Evolutionary conservation across 1,284 basidiomycete genomes (phyloP).

Genomic region (Pyrrhoderma noxium): DNA sequence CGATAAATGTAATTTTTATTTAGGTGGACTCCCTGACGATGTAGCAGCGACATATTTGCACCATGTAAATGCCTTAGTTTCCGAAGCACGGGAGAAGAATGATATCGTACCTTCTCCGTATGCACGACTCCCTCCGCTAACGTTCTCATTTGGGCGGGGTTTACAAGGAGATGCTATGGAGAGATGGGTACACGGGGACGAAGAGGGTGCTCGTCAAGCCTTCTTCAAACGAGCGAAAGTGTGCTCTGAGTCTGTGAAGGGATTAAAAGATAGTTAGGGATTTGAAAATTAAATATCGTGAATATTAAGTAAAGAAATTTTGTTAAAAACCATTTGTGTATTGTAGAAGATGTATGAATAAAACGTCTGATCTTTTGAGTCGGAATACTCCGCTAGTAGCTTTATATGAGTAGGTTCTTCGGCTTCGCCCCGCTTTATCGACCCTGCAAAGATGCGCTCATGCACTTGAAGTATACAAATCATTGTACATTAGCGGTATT

Average conservation of each 20-base stretch:
- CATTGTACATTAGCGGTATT: too few species aligned
- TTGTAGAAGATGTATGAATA: too few species aligned
- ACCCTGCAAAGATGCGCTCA: too few species aligned
- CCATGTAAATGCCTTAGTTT: conserved; percentile 19
- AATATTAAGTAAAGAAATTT: too few species aligned
- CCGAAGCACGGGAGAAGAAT: background rate
- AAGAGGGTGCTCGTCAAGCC: conserved; percentile 31
- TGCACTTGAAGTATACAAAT: too few species aligned
- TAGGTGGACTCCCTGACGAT: conserved; percentile 22
- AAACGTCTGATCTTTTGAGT: too few species aligned
- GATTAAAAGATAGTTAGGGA: too few species aligned
- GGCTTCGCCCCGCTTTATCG: too few species aligned
- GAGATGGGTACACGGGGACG: conserved; percentile 39
- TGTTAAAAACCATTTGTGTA: too few species aligned
- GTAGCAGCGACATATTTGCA: conserved; percentile 19
- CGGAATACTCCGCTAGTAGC: too few species aligned
- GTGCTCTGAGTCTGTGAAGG: conserved; percentile 35
- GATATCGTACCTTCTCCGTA: conserved; percentile 24
- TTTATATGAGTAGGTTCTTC: too few species aligned
- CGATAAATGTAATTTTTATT: conserved; percentile 31
- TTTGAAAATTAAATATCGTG: too few species aligned
- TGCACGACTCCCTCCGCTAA: conserved; percentile 34
- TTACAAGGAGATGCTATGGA: conserved; percentile 43
- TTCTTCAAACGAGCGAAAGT: conserved; percentile 37
- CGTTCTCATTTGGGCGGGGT: conserved; percentile 44